Base-by-base conservation (phyloP, 768 basidiomycete genomes). In the Paxillus involutus region DNA sequence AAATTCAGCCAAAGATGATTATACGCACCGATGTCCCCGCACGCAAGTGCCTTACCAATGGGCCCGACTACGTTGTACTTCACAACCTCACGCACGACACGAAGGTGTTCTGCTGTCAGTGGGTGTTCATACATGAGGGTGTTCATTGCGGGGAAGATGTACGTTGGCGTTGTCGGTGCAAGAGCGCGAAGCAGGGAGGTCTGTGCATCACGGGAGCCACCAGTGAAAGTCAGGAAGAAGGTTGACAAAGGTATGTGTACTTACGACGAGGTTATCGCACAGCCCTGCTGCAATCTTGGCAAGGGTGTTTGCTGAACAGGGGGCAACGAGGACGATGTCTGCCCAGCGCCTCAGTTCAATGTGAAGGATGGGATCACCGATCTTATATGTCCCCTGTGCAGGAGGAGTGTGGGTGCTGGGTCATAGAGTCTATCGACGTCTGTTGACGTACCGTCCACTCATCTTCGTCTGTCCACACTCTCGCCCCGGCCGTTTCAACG, bases 71-170 rank as follows among this genome's bases (percentile, higher is more conserved):
- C 79, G 21, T 81, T 73, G 65, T 98, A 99, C 12, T 81, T 78
- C 10, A 98, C 79, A 39, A 89, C 79, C 1, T 94, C 89, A 26
- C 76, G 77, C 6, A 96, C 79, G 37, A 89, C 64, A 21, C 83
- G 80, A 41, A 98, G 71, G 64, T 99, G 97, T 58, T 89, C 82
- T 1, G 83, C 80, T 0, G 95, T 98, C 42, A 98, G 78, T 17
- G 94, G 94, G 66, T 98, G 95, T 55, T 90, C 84, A 65, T 91
- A 98, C 96, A 99, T 99, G 59, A 92, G 77, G 3, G 97, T 98
- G 70, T 99, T 99, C 96, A 98, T 99, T 0, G 96, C 97, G 2
- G 96, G 96, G 65, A 95, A 98, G 36, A 98, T 71, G 64, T 88
- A 93, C 7, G 92, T 94, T 7, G 90, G 89, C 0, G 92, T 97